Evolutionary conservation across 2,329 filamentous ascomycete species (phyloP), one percentile per base, ranked within the genome.

Genomic region (Colletotrichum orchidophilum): DNA sequence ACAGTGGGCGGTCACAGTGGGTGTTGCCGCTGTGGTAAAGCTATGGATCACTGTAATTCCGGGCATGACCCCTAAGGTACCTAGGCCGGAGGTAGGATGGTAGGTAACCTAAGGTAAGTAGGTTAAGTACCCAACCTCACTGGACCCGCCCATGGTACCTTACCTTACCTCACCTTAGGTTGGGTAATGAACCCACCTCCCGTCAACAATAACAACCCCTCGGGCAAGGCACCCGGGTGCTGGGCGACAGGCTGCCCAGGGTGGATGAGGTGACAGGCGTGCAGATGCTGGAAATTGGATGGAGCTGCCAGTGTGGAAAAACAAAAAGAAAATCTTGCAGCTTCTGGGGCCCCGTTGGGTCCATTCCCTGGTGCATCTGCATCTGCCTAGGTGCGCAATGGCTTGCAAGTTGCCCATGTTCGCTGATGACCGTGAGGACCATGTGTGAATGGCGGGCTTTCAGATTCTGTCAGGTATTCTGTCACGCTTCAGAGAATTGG

Each of bases 281-380:
- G 39, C 39, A 46, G 39, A 46, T 18, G 39, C 31, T 71, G 68
- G 63, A 71, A 67, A 71, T 71, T 71, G 63, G 63, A 71, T 71
- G 63, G 68, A 58, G 63, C 66, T 57, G 35, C 35, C 27, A 31
- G 50, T 33, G 63, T 57, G 39, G 49, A 42, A 66, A 67, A 58
- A 46, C 26, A 66, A 57, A 39, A 57, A 42, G 54, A 70, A 70
- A 70, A 70, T 70, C 67, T 57, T 70, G 67, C 63, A 58, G 61
- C 63, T 61, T 18, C 53, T 26, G 53, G 31, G 61, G 60, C 58
- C 58, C 26, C 49, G 31, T 42, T 61, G 64, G 46, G 15, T 59
- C 52, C 52, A 69, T 69, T 63, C 52, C 18, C 31, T 15, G 6
- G 31, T 42, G 54, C 21, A 49, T 49, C 12, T 39, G 18, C 42